A percentile compares a stretch with the other conserved stretches of the same genome.
phyloP scores from a whole-genome alignment of 108 stramenopile genomes.

The Cyclotella sp. region DNA sequence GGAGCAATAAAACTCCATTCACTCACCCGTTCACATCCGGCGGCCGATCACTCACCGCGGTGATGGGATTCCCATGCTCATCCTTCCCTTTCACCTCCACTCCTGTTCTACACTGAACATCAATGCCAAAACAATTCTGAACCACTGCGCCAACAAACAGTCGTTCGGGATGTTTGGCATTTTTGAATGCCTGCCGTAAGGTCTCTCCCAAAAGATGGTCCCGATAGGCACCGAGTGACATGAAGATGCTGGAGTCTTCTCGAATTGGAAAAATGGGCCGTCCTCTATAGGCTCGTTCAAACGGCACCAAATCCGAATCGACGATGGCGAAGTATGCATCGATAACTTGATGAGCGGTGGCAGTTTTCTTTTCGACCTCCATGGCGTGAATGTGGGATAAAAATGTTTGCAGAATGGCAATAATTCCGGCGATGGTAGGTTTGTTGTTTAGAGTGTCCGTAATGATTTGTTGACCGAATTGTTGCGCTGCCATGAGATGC shows the following conservation, averaged over 20 bases:
- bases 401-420: slow-evolving; percentile 59
- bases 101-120: slow-evolving; percentile 70
- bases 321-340: slow-evolving; percentile 58
- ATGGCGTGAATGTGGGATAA: slow-evolving; percentile 46
- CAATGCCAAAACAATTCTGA: slow-evolving; percentile 92
- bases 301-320: slow-evolving; percentile 46
- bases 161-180: slow-evolving; percentile 78
- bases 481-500: slow-evolving; percentile 26
- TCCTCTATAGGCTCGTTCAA: slow-evolving; percentile 65
- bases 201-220: slow-evolving; percentile 88
- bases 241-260: slow-evolving; percentile 81
- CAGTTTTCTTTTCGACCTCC: slow-evolving; percentile 34
- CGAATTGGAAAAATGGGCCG: slow-evolving; percentile 68
- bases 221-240: slow-evolving; percentile 89
- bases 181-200: slow-evolving; percentile 75
- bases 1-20: background rate
- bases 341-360: slow-evolving; percentile 43
- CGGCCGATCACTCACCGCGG: slow-evolving; percentile 64
- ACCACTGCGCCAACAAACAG: slow-evolving; percentile 88
- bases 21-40: slow-evolving; percentile 69
- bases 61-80: slow-evolving; percentile 48
- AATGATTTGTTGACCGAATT: slow-evolving; percentile 34
- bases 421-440: slow-evolving; percentile 68
- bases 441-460: slow-evolving; percentile 42
- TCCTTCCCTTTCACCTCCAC: slow-evolving; percentile 74